Evolutionary conservation across 1,284 basidiomycete species (phyloP).

Genomic region (Golubevia pallescens): DNA sequence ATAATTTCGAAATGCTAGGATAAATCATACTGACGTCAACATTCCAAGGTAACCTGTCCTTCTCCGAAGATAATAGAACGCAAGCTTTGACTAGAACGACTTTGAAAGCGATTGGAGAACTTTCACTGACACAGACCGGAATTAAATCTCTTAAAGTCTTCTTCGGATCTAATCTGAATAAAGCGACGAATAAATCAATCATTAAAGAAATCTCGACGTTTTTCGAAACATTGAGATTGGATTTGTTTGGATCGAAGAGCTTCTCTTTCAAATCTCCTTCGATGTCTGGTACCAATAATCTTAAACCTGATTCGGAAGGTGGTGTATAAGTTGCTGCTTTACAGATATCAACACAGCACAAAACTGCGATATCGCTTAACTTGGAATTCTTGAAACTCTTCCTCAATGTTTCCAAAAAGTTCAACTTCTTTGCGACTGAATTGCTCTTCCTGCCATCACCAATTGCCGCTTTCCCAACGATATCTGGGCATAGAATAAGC

Average conservation of each 20-base stretch:
- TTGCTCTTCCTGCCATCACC: conserved; percentile 62
- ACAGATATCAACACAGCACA: conserved; percentile 81
- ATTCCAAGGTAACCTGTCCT: conserved; percentile 31
- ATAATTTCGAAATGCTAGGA: conserved; percentile 28
- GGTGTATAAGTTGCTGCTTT: conserved; percentile 77
- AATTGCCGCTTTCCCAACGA: conserved; percentile 68
- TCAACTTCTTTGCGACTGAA: conserved; percentile 65
- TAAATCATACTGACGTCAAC: conserved; percentile 38
- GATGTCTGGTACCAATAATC: conserved; percentile 69
- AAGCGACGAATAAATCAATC: conserved; percentile 40
- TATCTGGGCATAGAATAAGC: conserved; percentile 78
- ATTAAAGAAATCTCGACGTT: conserved; percentile 43
- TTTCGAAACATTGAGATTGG: conserved; percentile 20
- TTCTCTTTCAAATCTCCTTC: conserved; percentile 45
- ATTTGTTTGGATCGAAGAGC: conserved; percentile 39
- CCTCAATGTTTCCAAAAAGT: conserved; percentile 65
- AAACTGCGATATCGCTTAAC: conserved; percentile 72
- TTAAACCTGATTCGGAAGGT: conserved; percentile 71
- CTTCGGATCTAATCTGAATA: conserved; percentile 45
- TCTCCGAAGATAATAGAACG: conserved; percentile 37
- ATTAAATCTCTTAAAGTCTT: conserved; percentile 36
- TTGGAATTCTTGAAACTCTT: conserved; percentile 45
- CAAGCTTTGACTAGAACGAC: conserved; percentile 42
- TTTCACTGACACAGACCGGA: conserved; percentile 35
- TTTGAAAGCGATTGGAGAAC: conserved; percentile 38